phyloP scores from a whole-genome alignment of 306 rosid species.

The Psophocarpus tetragonolobus region DNA sequence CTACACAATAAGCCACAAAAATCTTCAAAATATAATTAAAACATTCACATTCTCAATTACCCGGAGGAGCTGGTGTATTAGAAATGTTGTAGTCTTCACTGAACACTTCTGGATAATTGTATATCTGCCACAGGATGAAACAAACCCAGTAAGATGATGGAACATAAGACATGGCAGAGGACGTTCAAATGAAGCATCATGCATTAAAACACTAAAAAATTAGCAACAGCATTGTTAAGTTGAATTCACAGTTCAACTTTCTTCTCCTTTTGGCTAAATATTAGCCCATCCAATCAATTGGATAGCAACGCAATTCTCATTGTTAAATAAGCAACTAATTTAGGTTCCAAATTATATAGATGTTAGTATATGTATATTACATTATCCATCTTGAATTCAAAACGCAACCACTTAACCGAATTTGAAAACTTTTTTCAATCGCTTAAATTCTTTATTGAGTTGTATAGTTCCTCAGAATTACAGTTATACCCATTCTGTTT shows the following conservation, averaged over 20 bases:
- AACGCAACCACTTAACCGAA: constrained; percentile 4
- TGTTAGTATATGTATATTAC: background rate
- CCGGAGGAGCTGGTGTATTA: constrained; percentile 91
- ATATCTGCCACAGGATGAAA: constrained; percentile 59
- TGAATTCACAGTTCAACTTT: background rate
- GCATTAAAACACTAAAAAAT: background rate
- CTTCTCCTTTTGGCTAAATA: background rate
- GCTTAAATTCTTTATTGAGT: background rate
- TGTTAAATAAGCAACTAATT: background rate
- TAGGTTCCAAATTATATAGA: constrained; percentile 10
- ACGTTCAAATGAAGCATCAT: constrained; percentile 10
- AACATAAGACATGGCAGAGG: constrained; percentile 23
- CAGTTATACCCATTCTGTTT: background rate
- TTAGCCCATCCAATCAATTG: constrained; percentile 6
- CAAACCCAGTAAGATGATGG: constrained; percentile 25
- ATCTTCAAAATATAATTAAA: constrained; percentile 31
- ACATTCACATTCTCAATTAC: constrained; percentile 43
- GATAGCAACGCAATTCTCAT: background rate
- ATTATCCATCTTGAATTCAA: constrained; percentile 9
- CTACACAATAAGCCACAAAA: background rate
- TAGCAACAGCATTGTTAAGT: background rate
- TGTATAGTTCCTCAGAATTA: background rate
- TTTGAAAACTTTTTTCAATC: constrained; percentile 14
- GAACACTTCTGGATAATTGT: constrained; percentile 74
- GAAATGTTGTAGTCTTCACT: constrained; percentile 95